Percentiles rank a stretch among this genome's conserved stretches.
phyloP scores from a whole-genome alignment of 176 grass and related monocot genomes.

The Eleusine indica region DNA sequence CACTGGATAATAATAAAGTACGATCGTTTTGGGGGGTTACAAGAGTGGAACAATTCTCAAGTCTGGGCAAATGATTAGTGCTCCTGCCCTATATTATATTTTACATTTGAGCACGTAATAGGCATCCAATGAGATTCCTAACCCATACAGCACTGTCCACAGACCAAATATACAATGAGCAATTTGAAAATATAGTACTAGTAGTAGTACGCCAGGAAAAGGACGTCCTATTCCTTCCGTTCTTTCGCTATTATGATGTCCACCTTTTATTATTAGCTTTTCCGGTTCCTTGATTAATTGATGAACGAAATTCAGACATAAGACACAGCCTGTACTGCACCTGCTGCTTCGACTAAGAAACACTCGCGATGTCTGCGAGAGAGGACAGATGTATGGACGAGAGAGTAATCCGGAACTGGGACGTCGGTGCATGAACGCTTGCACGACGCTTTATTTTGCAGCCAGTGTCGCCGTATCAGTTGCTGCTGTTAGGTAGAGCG shows the following conservation, averaged over 20 bases:
- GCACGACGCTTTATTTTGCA: neutral
- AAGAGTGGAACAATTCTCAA: neutral
- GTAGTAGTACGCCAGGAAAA: too few species aligned
- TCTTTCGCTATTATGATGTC: neutral
- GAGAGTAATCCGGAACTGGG: neutral
- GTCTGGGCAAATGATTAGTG: neutral
- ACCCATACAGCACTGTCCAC: neutral
- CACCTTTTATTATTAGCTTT: neutral
- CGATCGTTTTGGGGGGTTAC: neutral
- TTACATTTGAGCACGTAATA: neutral
- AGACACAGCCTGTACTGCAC: neutral
- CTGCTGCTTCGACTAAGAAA: neutral
- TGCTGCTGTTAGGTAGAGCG: conserved; percentile 32
- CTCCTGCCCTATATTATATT: neutral
- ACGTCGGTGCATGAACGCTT: conserved; percentile 27
- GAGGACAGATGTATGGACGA: conserved; percentile 5
- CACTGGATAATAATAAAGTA: neutral
- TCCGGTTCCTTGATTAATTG: neutral
- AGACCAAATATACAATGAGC: neutral
- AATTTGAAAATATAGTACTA: too few species aligned
- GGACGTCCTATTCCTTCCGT: neutral
- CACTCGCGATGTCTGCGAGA: neutral
- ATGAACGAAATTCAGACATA: neutral
- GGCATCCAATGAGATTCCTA: conserved; percentile 20
- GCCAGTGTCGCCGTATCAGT: conserved; percentile 25